Evolutionary conservation across 352 stramenopile genomes (phyloP).

Genomic region (Globisporangium alternatum): DNA sequence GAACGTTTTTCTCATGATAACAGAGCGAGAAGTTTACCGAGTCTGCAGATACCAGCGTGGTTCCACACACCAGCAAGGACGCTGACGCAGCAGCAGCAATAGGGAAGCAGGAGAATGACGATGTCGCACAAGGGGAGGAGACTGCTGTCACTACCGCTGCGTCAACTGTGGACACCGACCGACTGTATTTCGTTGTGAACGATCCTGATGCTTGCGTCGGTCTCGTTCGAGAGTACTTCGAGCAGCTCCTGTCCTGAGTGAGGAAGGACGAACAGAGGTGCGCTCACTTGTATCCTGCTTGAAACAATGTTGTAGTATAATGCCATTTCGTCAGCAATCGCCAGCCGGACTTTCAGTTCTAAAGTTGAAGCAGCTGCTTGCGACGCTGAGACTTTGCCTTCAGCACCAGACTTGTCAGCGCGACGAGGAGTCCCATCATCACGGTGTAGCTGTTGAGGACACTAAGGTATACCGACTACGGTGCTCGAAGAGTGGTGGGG

Average conservation of each 20-base stretch:
- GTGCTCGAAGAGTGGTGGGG: too few species aligned
- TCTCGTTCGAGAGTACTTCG: constrained; percentile 19
- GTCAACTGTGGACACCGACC: background rate
- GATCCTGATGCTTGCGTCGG: constrained; percentile 18
- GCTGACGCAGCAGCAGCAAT: background rate
- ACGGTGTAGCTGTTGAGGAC: too few species aligned
- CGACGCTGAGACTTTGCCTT: too few species aligned
- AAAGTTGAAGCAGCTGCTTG: too few species aligned
- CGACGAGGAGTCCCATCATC: too few species aligned
- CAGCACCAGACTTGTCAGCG: too few species aligned
- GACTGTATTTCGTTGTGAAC: constrained; percentile 18
- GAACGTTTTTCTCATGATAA: background rate
- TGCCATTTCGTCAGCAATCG: background rate
- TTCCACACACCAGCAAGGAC: background rate
- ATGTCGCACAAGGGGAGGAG: constrained; percentile 7
- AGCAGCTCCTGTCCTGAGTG: constrained; percentile 14
- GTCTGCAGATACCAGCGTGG: background rate
- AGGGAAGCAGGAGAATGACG: background rate
- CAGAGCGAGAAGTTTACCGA: constrained; percentile 10
- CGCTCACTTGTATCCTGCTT: background rate
- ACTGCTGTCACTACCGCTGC: background rate
- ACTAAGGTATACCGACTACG: too few species aligned
- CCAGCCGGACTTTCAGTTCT: too few species aligned
- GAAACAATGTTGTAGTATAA: background rate
- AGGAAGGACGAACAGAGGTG: background rate